phyloP scores from a whole-genome alignment of 352 stramenopile genomes.

The Aphanomyces euteiches region DNA sequence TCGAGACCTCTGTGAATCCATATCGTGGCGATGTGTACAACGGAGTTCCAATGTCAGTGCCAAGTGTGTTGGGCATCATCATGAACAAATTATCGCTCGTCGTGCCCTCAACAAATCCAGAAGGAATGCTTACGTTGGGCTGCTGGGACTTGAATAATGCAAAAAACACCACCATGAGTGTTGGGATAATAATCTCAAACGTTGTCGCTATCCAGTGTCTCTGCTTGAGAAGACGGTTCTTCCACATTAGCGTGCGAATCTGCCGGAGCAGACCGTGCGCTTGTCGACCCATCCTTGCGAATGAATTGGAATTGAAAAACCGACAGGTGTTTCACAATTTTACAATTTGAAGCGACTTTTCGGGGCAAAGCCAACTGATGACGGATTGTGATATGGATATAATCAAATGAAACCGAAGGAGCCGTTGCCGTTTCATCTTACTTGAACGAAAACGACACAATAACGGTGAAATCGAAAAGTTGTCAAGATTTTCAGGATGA shows the following conservation, averaged over 20 bases:
- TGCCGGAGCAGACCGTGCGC: conserved; percentile 13
- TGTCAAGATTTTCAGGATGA: too few species aligned
- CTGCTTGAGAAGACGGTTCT: conserved; percentile 78
- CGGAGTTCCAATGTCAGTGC: background rate
- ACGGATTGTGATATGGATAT: too few species aligned
- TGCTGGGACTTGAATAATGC: conserved; percentile 43
- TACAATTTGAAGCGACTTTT: conserved; percentile 37
- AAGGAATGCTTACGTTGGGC: conserved; percentile 8
- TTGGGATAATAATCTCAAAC: conserved; percentile 58
- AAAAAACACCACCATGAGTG: conserved; percentile 59
- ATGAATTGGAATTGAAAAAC: too few species aligned
- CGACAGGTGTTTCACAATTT: background rate
- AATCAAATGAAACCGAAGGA: too few species aligned
- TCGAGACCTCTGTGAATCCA: conserved; percentile 65
- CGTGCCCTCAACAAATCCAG: background rate
- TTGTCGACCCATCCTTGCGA: background rate
- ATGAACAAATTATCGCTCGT: background rate
- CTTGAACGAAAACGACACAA: too few species aligned
- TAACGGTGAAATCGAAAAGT: too few species aligned
- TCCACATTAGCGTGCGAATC: conserved; percentile 47
- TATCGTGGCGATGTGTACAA: conserved; percentile 32
- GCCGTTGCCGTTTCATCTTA: too few species aligned
- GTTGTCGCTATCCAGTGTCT: conserved; percentile 47
- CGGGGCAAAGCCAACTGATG: conserved; percentile 18
- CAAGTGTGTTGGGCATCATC: background rate